phyloP scores from a whole-genome alignment of 2,329 filamentous ascomycete genomes.

The Bipolaris zeicola region DNA sequence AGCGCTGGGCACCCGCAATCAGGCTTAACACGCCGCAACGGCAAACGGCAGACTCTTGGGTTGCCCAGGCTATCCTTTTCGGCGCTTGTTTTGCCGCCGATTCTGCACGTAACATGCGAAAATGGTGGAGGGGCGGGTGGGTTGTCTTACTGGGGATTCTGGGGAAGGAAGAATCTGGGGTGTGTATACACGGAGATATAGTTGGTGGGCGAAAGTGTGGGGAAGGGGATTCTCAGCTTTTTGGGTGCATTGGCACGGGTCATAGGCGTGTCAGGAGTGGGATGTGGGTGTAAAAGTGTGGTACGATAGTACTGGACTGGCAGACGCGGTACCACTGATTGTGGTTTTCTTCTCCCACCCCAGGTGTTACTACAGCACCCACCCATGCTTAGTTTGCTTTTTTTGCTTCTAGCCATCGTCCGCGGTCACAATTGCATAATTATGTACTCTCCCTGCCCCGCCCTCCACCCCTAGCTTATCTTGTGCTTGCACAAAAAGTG shows the following conservation, averaged over 20 bases:
- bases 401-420: no score
- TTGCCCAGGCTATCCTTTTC: background rate
- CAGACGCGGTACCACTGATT: background rate
- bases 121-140: no score
- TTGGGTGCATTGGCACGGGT: background rate
- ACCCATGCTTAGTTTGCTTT: background rate
- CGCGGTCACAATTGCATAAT: no score
- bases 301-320: background rate
- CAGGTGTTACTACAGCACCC: no score
- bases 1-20: conserved; percentile 10
- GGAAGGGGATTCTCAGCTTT: background rate
- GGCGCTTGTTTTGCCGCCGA: background rate
- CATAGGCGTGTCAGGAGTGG: background rate
- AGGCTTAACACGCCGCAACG: background rate
- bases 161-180: no score
- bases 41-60: no score
- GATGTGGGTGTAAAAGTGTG: background rate
- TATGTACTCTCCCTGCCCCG: no score
- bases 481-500: background rate
- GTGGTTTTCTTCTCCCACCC: no score
- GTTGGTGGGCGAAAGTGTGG: background rate
- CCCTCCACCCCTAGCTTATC: no score
- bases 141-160: no score
- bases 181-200: no score
- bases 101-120: background rate